phyloP scores from a whole-genome alignment of 2,329 filamentous ascomycete genomes.

The Ceratocystis alfenasii region DNA sequence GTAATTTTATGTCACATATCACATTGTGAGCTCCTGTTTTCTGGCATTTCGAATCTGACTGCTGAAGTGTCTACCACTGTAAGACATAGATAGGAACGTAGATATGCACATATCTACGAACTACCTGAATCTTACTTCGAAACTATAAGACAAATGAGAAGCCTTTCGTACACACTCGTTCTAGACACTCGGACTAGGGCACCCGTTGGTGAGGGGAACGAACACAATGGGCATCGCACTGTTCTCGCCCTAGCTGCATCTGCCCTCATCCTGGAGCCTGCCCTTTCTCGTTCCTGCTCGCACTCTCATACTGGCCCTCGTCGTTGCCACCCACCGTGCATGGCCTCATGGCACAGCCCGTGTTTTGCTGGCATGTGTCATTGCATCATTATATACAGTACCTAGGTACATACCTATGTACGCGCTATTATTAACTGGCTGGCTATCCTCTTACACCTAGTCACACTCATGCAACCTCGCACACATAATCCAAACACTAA shows the following conservation, averaged over 20 bases:
- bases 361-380: conserved; percentile 1
- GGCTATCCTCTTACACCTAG: not conserved
- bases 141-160: too few species aligned
- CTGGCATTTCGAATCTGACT: too few species aligned
- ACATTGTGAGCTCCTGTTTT: too few species aligned
- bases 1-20: too few species aligned
- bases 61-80: too few species aligned
- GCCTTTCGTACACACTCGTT: not conserved
- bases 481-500: too few species aligned
- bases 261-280: not conserved
- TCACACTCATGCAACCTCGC: too few species aligned
- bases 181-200: not conserved
- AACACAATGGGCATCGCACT: not conserved
- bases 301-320: not conserved
- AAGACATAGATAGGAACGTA: too few species aligned
- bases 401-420: not conserved
- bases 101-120: too few species aligned
- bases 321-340: not conserved
- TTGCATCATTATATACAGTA: conserved; percentile 2
- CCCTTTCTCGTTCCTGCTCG: not conserved
- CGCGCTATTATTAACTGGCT: not conserved
- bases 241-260: not conserved
- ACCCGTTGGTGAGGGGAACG: too few species aligned
- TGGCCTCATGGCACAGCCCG: not conserved
- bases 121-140: too few species aligned